Evolutionary conservation across 1,284 basidiomycete genomes (phyloP).

Genomic region (Fomitopsis betulina): DNA sequence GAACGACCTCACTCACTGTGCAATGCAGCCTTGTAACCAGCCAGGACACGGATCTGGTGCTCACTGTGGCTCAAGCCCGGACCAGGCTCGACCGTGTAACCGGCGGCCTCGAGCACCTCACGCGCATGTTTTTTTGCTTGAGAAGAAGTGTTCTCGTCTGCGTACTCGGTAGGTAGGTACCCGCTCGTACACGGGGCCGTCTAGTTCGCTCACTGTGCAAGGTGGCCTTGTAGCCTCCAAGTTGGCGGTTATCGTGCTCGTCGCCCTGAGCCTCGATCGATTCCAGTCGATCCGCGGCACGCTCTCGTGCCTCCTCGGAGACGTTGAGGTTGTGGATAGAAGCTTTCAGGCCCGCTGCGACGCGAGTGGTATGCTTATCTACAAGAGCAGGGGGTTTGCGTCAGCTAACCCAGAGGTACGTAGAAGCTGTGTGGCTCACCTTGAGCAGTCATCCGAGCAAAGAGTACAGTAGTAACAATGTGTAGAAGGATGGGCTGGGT

Average conservation of each 20-base stretch:
- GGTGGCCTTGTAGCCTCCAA: conserved; percentile 51
- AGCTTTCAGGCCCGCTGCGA: conserved; percentile 52
- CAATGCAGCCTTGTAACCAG: conserved; percentile 46
- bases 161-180: neutral
- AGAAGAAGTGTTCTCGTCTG: conserved; percentile 37
- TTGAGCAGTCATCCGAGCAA: neutral
- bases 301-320: conserved; percentile 44
- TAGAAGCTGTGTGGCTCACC: neutral
- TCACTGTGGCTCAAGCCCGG: conserved; percentile 31
- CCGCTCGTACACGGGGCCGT: neutral
- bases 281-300: conserved; percentile 40
- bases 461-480: too few species aligned
- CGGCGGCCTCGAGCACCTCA: conserved; percentile 31
- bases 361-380: conserved; percentile 35
- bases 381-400: neutral
- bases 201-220: conserved; percentile 35
- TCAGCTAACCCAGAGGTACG: neutral
- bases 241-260: conserved; percentile 28
- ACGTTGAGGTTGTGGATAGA: conserved; percentile 50
- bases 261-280: conserved; percentile 28
- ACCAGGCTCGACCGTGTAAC: conserved; percentile 24
- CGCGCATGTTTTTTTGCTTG: conserved; percentile 42
- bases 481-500: too few species aligned
- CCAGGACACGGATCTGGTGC: conserved; percentile 36
- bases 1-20: conserved; percentile 31